These are phyloP conservation scores for Irpex sp. DNA, from an alignment of 1,284 basidiomycete species.

Conservation along the genomic window DNA sequence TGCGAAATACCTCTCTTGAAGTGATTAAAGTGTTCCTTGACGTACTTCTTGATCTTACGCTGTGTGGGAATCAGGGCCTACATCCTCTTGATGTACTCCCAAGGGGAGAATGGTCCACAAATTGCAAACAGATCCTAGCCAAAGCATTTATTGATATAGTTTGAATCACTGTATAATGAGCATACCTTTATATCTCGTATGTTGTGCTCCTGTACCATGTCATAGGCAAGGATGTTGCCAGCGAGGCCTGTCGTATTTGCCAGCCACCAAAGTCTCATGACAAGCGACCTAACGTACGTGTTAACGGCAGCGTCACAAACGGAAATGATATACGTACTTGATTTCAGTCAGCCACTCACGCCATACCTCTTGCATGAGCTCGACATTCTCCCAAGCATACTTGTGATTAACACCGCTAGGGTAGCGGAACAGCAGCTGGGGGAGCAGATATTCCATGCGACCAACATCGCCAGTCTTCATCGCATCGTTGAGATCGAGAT, in stretches of 20 bases:
- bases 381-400: conserved; percentile 30
- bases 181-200: conserved; percentile 13
- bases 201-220: conserved; percentile 16
- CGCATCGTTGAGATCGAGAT: conserved; percentile 29
- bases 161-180: not conserved
- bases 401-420: conserved; percentile 28
- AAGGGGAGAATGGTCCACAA: conserved; percentile 7
- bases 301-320: not conserved
- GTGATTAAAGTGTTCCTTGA: conserved; percentile 8
- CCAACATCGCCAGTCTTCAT: conserved; percentile 35
- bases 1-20: conserved; percentile 8
- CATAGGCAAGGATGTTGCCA: conserved; percentile 14
- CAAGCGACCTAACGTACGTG: conserved; percentile 19
- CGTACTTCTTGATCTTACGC: conserved; percentile 10
- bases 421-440: conserved; percentile 25
- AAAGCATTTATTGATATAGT: not conserved
- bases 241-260: conserved; percentile 28
- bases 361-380: conserved; percentile 32
- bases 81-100: conserved; percentile 8
- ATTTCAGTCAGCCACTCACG: conserved; percentile 30
- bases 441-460: conserved; percentile 30
- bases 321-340: conserved; percentile 17
- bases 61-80: conserved; percentile 5
- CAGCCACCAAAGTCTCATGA: conserved; percentile 29
- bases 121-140: conserved; percentile 1